Evolutionary conservation across 495 filamentous ascomycete genomes (phyloP), one percentile per base, ranked within the genome.

Genomic region (Bryoglossum gracile): DNA sequence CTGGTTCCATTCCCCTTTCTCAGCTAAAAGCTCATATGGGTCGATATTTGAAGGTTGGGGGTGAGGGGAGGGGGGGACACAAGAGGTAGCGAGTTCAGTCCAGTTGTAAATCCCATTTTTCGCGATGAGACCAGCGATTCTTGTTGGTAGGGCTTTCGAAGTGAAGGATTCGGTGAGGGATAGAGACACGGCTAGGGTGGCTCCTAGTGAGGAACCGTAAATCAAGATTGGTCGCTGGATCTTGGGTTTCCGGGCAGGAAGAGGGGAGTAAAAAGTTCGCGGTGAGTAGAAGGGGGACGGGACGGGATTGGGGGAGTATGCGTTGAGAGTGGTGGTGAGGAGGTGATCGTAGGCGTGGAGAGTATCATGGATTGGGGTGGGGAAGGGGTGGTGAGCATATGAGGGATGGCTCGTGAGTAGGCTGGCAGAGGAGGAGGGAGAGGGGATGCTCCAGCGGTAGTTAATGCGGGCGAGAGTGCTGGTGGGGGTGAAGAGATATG

Each of bases 91-190:
- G 21, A 53, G 38, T 13, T 34, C 23, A 24, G 72, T 73, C 75
- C 75, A 78, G 56, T 77, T 67, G 53, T 71, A 76, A 33, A 78
- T 68, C 23, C 71, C 74, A 44, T 77, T 73, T 51, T 67, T 66
- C 2, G 68, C 62, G 10, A 71, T 60, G 3, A 74, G 58, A 18
- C 72, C 75, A 13, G 59, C 62, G 56, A 72, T 69, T 2, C 18
- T 16, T 3, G 41, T 38, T 30, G 49, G 17, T 5, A 19, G 11
- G 22, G 22, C 8, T 25, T 56, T 56, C 55, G 57, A 30, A 53
- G 53, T 30, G 16, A 63, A 59, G 2, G 68, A 59, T 50, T 77
- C 71, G 14, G 72, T 77, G 10, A 78, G 48, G 13, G 73, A 65
- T 1, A 78, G 65, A 11, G 65, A 64, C 19, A 63, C 66, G 26